phyloP scores from a whole-genome alignment of 2,329 filamentous ascomycete genomes.

The Fusarium sp. region DNA sequence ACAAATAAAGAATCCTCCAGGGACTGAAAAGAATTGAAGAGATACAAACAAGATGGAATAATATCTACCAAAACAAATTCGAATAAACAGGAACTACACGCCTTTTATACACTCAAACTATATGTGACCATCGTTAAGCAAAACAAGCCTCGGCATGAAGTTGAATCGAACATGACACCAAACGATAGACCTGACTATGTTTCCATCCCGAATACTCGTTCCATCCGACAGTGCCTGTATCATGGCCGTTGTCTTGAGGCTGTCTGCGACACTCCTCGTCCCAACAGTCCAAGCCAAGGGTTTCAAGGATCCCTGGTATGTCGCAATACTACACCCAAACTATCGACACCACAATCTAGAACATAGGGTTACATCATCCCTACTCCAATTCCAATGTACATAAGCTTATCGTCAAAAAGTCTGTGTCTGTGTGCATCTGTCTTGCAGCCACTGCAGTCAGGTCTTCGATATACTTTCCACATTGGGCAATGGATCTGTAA shows the following conservation, averaged over 20 bases:
- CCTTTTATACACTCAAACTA: slow-evolving; percentile 25
- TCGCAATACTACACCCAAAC: slow-evolving; percentile 4
- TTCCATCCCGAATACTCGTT: slow-evolving; percentile 3
- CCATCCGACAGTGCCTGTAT: slow-evolving; percentile 29
- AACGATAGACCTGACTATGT: not conserved
- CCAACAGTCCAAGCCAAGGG: slow-evolving; percentile 22
- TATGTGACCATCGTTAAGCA: slow-evolving; percentile 20
- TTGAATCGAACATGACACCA: slow-evolving; percentile 11
- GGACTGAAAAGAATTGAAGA: slow-evolving; percentile 14
- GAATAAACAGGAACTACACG: not conserved
- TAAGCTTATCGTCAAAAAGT: slow-evolving; percentile 7
- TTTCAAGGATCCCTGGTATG: slow-evolving; percentile 34
- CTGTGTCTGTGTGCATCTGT: slow-evolving; percentile 4
- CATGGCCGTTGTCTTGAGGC: slow-evolving; percentile 14
- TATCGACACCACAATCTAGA: slow-evolving; percentile 9
- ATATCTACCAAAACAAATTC: not conserved
- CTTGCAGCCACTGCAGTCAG: slow-evolving; percentile 17
- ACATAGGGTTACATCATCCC: slow-evolving; percentile 3
- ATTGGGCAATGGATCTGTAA: slow-evolving; percentile 30
- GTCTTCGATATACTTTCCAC: slow-evolving; percentile 23
- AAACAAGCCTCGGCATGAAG: slow-evolving; percentile 6
- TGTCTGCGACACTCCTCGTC: slow-evolving; percentile 33
- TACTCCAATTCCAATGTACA: not conserved
- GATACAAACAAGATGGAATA: slow-evolving; percentile 3
- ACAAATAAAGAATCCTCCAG: slow-evolving; percentile 12